These are phyloP conservation scores for Salvia splendens DNA, from an alignment of 257 asterid genomes.

Conservation along the genomic window DNA sequence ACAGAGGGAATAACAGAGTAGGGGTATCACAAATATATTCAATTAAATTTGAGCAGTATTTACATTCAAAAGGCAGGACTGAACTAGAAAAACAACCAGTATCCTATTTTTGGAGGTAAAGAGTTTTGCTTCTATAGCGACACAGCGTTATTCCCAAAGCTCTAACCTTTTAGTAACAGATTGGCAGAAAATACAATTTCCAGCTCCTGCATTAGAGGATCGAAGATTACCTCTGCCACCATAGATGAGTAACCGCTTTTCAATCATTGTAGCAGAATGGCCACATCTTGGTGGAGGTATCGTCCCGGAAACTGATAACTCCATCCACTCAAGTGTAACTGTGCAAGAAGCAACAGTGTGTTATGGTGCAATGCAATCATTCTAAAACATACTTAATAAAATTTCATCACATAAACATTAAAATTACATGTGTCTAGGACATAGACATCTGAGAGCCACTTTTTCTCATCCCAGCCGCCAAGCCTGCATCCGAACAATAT, in stretches of 20 bases:
- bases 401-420: not conserved
- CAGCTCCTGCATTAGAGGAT: conserved; percentile 25
- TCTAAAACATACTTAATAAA: not conserved
- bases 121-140: conserved; percentile 2
- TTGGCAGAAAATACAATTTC: not conserved
- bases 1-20: not conserved
- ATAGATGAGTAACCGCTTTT: conserved; percentile 90
- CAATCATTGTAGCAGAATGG: conserved; percentile 94
- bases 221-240: conserved; percentile 88
- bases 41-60: not conserved
- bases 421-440: conserved; percentile 83
- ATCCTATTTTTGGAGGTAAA: not conserved
- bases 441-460: conserved; percentile 95
- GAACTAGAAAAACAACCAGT: conserved; percentile 4
- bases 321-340: conserved; percentile 98
- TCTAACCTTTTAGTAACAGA: not conserved
- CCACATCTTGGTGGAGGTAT: conserved; percentile 98
- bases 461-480: conserved; percentile 99
- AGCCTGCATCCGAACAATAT: conserved; percentile 57
- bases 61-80: not conserved
- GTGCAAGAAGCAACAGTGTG: conserved; percentile 35
- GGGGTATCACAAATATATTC: not conserved
- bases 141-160: not conserved
- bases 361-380: conserved; percentile 20
- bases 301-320: conserved; percentile 79